Conservation (phyloP, 2,329 filamentous ascomycete species). For the Pseudopyrenochaeta lycopersici region DNA sequence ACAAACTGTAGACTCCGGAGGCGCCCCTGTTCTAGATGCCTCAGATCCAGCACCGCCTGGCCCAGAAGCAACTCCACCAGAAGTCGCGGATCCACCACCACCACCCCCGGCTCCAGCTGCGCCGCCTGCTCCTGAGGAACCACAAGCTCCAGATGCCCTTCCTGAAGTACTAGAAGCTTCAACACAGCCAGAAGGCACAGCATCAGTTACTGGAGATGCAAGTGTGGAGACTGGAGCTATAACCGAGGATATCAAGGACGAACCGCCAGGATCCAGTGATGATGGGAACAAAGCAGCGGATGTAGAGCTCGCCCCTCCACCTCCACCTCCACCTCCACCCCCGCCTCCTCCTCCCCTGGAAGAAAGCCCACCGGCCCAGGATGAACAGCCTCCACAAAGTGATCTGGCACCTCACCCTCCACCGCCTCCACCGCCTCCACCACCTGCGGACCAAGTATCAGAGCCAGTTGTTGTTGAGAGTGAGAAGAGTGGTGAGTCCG, state of each 20-base stretch:
- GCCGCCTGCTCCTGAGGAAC: slow-evolving; percentile 2
- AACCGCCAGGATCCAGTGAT: slow-evolving; percentile 26
- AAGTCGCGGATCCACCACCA: slow-evolving; percentile 12
- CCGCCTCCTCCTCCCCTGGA: slow-evolving; percentile 9
- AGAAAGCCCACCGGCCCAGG: slow-evolving; percentile 10
- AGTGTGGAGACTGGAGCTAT: slow-evolving; percentile 19
- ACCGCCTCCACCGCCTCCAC: slow-evolving; percentile 10
- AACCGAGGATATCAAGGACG: slow-evolving; percentile 35
- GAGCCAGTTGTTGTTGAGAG: slow-evolving; percentile 25
- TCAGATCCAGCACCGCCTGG: slow-evolving; percentile 23
- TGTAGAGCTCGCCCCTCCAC: slow-evolving; percentile 8
- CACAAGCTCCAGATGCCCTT: slow-evolving; percentile 6
- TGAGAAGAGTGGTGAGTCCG: slow-evolving; percentile 50
- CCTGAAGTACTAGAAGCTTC: slow-evolving; percentile 8
- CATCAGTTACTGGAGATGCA: slow-evolving; percentile 13
- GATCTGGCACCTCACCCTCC: slow-evolving; percentile 20
- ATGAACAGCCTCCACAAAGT: slow-evolving; percentile 5
- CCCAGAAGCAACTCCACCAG: slow-evolving; percentile 18
- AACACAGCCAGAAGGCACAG: slow-evolving; percentile 2
- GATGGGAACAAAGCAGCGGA: slow-evolving; percentile 4
- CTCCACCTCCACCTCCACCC: slow-evolving; percentile 14
- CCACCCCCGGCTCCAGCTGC: slow-evolving; percentile 13
- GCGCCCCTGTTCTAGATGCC: slow-evolving; percentile 27
- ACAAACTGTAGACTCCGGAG: slow-evolving; percentile 31
- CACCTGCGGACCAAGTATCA: slow-evolving; percentile 9